phyloP scores from a whole-genome alignment of 768 basidiomycete species.

The Auriculariales sp. region DNA sequence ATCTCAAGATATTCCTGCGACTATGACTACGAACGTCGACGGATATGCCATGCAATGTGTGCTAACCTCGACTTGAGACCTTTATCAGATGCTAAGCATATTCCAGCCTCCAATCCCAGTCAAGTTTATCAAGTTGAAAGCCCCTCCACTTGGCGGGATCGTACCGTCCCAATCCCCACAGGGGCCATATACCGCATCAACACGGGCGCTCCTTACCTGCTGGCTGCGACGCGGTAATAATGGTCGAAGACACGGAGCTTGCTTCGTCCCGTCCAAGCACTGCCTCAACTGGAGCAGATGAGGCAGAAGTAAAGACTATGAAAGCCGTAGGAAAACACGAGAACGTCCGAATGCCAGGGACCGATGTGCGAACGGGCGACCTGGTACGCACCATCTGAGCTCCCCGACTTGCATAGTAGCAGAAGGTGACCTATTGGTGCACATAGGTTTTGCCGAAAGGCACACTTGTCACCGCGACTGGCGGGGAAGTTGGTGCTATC shows the following conservation, averaged over 20 bases:
- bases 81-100: not conserved
- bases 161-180: conserved; percentile 26
- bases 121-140: conserved; percentile 58
- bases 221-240: conserved; percentile 68
- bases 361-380: conserved; percentile 57
- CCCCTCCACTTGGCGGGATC: conserved; percentile 22
- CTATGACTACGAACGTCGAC: conserved; percentile 69
- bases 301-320: conserved; percentile 54
- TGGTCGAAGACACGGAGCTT: conserved; percentile 85
- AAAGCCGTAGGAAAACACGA: conserved; percentile 47
- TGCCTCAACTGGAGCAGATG: conserved; percentile 37
- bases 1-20: conserved; percentile 44
- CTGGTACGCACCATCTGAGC: conserved; percentile 21
- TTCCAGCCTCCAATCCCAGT: conserved; percentile 44
- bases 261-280: conserved; percentile 32
- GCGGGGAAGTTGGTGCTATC: conserved; percentile 76
- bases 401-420: not conserved
- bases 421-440: too few species aligned
- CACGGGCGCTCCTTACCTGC: conserved; percentile 72
- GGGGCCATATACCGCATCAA: conserved; percentile 59
- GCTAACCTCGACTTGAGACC: conserved; percentile 7
- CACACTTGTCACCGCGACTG: conserved; percentile 43
- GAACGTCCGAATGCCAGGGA: conserved; percentile 60
- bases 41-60: conserved; percentile 72
- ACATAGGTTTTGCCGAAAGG: conserved; percentile 30